Base-by-base conservation (phyloP, 495 filamentous ascomycete genomes). In the Bryoglossum gracile region DNA sequence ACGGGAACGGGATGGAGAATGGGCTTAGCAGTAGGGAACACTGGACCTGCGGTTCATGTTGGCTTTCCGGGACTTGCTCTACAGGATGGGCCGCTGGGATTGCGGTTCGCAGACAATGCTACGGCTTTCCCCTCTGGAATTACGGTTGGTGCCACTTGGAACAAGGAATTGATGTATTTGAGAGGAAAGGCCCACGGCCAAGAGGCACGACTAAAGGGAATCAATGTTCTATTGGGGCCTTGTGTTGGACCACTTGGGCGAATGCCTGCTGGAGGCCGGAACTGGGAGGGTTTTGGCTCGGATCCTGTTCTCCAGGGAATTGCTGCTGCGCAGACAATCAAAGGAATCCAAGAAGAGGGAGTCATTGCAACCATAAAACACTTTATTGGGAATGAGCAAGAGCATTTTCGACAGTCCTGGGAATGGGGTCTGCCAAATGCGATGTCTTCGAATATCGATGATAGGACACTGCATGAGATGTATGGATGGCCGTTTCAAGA, bases 401-500 rank as follows among this genome's bases (percentile, higher is more conserved):
- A 95, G 61, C 86, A 89, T 63, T 94, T 82, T 59, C 75, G 87
- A 38, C 84, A 88, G 62, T 59, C 75, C 3, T 76, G 70, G 61
- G 85, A 87, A 60, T 94, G 87, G 87, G 77, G 78, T 0, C 69
- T 82, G 1, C 80, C 84, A 2, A 78, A 84, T 50, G 87, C 86
- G 2, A 67, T 94, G 13, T 87, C 83, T 10, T 78, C 82, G 28
- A 94, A 95, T 55, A 78, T 95, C 41, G 86, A 87, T 54, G 89
- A 92, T 54, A 73, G 89, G 43, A 77, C 84, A 0, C 62, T 91
- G 40, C 87, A 91, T 53, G 89, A 95, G 64, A 68, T 95, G 30
- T 95, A 94, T 48, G 71, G 84, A 8, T 95, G 89, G 89, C 89
- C 89, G 1, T 96, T 96, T 59, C 84, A 81, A 0, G 89, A 97